A percentile compares a stretch with the other conserved stretches of the same genome.
phyloP scores from a whole-genome alignment of 768 basidiomycete genomes.

The Melanogaster broomeanus region DNA sequence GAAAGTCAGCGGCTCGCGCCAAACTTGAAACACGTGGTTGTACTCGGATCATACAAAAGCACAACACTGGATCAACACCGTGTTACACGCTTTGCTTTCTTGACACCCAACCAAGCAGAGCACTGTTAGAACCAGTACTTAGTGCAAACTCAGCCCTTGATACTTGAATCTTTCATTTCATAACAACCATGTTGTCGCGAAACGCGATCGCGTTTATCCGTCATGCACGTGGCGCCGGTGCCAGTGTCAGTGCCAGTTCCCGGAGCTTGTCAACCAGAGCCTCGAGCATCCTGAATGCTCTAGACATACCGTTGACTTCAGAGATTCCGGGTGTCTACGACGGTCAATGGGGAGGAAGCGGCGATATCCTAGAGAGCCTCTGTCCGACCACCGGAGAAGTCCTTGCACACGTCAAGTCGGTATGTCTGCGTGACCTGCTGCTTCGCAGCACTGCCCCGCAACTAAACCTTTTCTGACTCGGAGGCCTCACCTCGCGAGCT shows the following conservation, averaged over 20 bases:
- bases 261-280: conserved; percentile 71
- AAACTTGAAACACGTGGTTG: conserved; percentile 20
- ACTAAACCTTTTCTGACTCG: conserved; percentile 16
- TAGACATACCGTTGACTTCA: conserved; percentile 57
- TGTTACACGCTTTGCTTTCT: neutral
- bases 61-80: neutral
- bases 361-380: conserved; percentile 64
- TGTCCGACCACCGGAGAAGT: conserved; percentile 90
- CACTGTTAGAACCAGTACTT: neutral
- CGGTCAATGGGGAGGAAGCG: conserved; percentile 77
- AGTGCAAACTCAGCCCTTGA: neutral
- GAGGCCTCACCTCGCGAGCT: conserved; percentile 79
- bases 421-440: conserved; percentile 33
- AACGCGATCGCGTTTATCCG: conserved; percentile 11
- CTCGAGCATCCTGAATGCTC: conserved; percentile 60
- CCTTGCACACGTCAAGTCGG: conserved; percentile 73
- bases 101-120: neutral
- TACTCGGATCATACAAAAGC: conserved; percentile 3
- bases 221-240: conserved; percentile 18
- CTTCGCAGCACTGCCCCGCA: neutral
- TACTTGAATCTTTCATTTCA: neutral
- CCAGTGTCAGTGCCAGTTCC: neutral
- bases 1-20: conserved; percentile 1
- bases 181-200: conserved; percentile 25
- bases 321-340: conserved; percentile 80